A percentile compares a stretch with the other conserved stretches of the same genome.
Evolutionary conservation across 2,329 filamentous ascomycete genomes (phyloP).

Genomic region (Nemania diffusa): DNA sequence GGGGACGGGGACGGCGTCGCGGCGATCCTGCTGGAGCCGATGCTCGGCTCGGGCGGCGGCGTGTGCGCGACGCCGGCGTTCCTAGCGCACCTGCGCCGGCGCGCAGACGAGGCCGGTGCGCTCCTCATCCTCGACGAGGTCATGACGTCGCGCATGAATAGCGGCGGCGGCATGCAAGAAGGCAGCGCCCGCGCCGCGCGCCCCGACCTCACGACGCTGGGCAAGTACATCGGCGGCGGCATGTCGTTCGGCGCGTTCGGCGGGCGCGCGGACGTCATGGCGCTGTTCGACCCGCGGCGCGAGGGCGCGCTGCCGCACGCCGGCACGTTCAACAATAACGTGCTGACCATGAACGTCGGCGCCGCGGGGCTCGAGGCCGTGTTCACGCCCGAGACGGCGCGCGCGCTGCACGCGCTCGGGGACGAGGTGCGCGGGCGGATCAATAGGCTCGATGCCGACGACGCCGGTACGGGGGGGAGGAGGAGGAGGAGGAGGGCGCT

Average conservation of each 20-base stretch:
- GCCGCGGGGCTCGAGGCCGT: conserved; percentile 44
- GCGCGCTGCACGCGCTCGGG: conserved; percentile 43
- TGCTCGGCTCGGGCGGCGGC: conserved; percentile 72
- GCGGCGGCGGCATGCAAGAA: conserved; percentile 58
- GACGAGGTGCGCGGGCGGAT: conserved; percentile 42
- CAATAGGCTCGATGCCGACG: conserved; percentile 38
- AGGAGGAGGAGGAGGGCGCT: not conserved
- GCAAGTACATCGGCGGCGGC: conserved; percentile 75
- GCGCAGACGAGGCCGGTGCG: conserved; percentile 59
- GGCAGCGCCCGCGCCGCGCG: conserved; percentile 38
- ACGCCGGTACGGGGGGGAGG: too few species aligned
- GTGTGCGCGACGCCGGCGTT: conserved; percentile 63
- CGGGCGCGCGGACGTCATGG: conserved; percentile 68
- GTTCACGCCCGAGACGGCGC: conserved; percentile 44
- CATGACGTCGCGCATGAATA: conserved; percentile 70
- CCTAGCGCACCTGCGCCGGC: conserved; percentile 59
- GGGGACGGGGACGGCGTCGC: conserved; percentile 58
- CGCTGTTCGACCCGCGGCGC: conserved; percentile 59
- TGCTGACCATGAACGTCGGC: conserved; percentile 61
- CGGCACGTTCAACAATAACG: conserved; percentile 74
- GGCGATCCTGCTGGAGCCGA: conserved; percentile 72
- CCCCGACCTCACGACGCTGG: conserved; percentile 72
- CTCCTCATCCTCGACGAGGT: conserved; percentile 78
- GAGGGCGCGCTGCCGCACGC: conserved; percentile 57
- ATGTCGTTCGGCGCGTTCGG: conserved; percentile 75